These are phyloP conservation scores for Syzygium grande DNA, from an alignment of 345 rosid genomes.

Conservation along the genomic window DNA sequence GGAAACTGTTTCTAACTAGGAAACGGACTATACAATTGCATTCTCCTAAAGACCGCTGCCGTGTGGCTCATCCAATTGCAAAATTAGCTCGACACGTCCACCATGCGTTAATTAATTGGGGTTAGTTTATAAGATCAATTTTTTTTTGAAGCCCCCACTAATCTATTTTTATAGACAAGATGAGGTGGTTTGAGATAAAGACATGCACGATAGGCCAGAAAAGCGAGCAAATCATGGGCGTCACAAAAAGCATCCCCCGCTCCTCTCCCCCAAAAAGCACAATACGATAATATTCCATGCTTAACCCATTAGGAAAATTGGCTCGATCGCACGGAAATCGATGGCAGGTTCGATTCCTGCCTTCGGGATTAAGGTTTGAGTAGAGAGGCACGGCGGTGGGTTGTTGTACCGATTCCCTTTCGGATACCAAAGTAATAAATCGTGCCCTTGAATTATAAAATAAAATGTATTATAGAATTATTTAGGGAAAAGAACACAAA, in stretches of 20 bases:
- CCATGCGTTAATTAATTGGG: not conserved
- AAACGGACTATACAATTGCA: not conserved
- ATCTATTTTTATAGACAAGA: not conserved
- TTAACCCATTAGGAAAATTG: not conserved
- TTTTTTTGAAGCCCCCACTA: not conserved
- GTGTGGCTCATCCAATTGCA: not conserved
- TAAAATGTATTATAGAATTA: not conserved
- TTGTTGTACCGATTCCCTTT: not conserved
- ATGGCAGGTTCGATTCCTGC: not conserved
- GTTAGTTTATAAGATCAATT: not conserved
- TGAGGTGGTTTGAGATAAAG: not conserved
- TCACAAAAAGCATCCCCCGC: not conserved
- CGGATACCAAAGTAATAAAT: not conserved
- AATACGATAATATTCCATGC: not conserved
- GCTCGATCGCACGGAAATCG: not conserved
- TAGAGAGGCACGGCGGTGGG: fast-evolving
- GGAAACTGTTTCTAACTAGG: not conserved
- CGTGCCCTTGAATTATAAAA: not conserved
- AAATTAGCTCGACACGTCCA: not conserved
- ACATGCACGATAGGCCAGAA: not conserved
- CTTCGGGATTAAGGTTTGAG: not conserved
- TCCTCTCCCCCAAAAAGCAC: not conserved
- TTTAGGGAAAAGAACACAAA: not conserved
- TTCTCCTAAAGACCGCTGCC: not conserved
- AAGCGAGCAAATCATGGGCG: not conserved